Conservation (phyloP, 345 rosid species). For the Capsella bursapastoris region DNA sequence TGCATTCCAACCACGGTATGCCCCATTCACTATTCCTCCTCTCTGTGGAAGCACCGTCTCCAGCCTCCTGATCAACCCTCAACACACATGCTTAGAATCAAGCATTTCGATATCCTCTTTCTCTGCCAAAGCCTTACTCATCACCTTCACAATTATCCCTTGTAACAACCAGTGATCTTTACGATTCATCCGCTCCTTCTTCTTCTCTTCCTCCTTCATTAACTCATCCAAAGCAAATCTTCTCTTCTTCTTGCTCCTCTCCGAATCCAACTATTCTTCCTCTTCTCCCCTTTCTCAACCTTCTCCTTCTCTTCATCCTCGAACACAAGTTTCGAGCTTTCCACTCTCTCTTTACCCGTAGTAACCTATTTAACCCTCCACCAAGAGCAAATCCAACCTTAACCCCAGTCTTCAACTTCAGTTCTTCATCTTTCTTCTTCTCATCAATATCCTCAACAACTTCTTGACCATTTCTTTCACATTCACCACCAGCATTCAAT, state of each 20-base stretch:
- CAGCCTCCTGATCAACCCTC: constrained; percentile 93
- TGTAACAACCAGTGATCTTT: constrained; percentile 91
- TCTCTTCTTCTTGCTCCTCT: constrained; percentile 46
- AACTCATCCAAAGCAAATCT: constrained; percentile 79
- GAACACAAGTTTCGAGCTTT: constrained; percentile 59
- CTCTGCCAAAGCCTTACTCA: constrained; percentile 77
- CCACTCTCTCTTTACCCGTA: constrained; percentile 55
- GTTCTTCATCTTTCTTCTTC: constrained; percentile 44
- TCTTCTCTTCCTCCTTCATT: constrained; percentile 91
- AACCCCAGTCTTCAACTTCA: constrained; percentile 59
- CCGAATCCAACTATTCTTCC: constrained; percentile 38
- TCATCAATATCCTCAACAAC: constrained; percentile 24
- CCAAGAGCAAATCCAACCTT: constrained; percentile 84
- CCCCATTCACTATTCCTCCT: constrained; percentile 83
- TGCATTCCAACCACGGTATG: constrained; percentile 78
- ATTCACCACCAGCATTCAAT: constrained; percentile 27
- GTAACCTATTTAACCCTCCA: constrained; percentile 32
- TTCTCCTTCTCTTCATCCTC: constrained; percentile 57
- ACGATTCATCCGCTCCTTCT: constrained; percentile 75
- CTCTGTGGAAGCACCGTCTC: constrained; percentile 94
- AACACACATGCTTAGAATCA: constrained; percentile 69
- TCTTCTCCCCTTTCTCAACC: constrained; percentile 44
- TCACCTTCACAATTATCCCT: constrained; percentile 85
- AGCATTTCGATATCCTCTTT: constrained; percentile 91
- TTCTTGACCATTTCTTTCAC: constrained; percentile 37